phyloP scores from a whole-genome alignment of 1,139 yeast species.

The Diutina rugosa region DNA sequence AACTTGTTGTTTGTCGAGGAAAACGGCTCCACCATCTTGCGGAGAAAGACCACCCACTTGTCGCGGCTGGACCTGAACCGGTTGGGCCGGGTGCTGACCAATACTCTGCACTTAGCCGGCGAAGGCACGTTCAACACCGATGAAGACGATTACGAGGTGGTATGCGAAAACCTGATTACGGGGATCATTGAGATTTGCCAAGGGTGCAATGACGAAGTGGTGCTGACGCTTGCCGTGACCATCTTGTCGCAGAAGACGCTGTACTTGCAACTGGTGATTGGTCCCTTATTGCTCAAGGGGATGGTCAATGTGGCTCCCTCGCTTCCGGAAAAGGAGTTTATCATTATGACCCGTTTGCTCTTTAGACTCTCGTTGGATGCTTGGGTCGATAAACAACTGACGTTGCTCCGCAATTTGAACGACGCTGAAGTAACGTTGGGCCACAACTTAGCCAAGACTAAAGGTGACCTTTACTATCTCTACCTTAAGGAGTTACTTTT shows the following conservation, averaged over 20 bases:
- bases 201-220: slow-evolving; percentile 58
- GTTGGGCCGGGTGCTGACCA: background rate
- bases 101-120: slow-evolving; percentile 1
- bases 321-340: slow-evolving; percentile 48
- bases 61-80: background rate
- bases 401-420: slow-evolving; percentile 22
- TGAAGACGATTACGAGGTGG: slow-evolving; percentile 5
- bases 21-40: slow-evolving; percentile 13
- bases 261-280: slow-evolving; percentile 14
- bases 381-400: slow-evolving; percentile 17
- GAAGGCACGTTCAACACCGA: slow-evolving; percentile 5
- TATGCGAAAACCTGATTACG: slow-evolving; percentile 52
- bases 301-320: slow-evolving; percentile 45
- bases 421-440: slow-evolving; percentile 45
- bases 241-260: slow-evolving; percentile 65
- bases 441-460: slow-evolving; percentile 20
- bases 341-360: slow-evolving; percentile 36
- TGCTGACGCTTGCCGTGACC: slow-evolving; percentile 72
- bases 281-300: slow-evolving; percentile 38
- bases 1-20: slow-evolving; percentile 56
- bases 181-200: slow-evolving; percentile 65
- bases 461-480: slow-evolving; percentile 34
- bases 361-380: slow-evolving; percentile 25
- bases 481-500: slow-evolving; percentile 58
- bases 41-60: slow-evolving; percentile 1